Base-by-base conservation (phyloP, 2,329 filamentous ascomycete genomes). In the Parastagonospora nodorum region DNA sequence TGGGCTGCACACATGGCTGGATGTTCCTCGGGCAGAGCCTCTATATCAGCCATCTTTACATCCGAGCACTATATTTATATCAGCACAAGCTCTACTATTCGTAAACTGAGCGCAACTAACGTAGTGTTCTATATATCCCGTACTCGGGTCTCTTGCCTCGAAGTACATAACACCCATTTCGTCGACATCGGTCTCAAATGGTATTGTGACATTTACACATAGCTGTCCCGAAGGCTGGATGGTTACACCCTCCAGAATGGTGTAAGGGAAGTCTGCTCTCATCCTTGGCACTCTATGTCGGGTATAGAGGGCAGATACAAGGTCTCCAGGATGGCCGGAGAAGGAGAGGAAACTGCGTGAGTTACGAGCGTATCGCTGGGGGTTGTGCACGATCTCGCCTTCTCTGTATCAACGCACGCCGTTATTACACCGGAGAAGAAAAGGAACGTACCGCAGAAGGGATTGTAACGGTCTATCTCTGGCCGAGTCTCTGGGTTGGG, bases 111-210 rank as follows among this genome's bases (percentile, higher is more conserved):
- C 37, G 24, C 10, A 28, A 43, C 49, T 47, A 5, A 51, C 49
- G 43, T 42, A 31, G 14, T 47, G 27, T 47, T 51, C 7, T 5
- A 51, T 43, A 33, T 38, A 43, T 15, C 43, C 30, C 38, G 49
- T 51, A 5, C 24, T 38, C 28, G 49, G 49, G 43, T 51, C 49
- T 43, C 10, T 38, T 27, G 49, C 49, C 42, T 51, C 49, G 19
- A 51, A 47, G 32, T 47, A 51, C 49, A 51, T 51, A 43, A 47
- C 49, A 32, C 49, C 49, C 38, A 51, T 47, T 32, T 51, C 49
- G n/a, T 43, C 30, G 31, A 29, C 30, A 15, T 43, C 43, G 7
- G 49, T 51, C 38, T 37, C 3, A 39, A 51, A 51, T 32, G 37
- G 43, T 42, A 51, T 43, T 8, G 43, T 51, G 28, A 51, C 38